Evolutionary conservation across 805 yeast species (phyloP), one percentile per base, ranked within the genome.

Genomic region (Ogataea glucozyma): DNA sequence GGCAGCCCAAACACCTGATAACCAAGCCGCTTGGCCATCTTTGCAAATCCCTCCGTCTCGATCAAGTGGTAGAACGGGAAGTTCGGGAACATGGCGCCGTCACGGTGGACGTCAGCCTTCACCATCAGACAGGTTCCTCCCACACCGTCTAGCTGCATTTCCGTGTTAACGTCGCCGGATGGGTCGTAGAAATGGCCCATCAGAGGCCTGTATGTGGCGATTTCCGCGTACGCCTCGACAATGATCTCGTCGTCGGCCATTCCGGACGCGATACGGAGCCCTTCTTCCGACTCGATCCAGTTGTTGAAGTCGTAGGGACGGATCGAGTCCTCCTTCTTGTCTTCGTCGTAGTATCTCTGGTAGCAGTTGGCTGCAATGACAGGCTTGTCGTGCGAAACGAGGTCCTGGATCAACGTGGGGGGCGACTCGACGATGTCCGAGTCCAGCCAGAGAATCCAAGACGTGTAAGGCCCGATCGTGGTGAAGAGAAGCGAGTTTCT

Each of bases 51-150:
- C 68, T 93, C 99, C 8, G 97, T 90, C 71, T 93, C 99, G 51
- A 93, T 89, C 64, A 93, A 75, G 64, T 93, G 96, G 64, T 91
- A 90, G 73, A 93, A 93, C 47, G 99, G 93, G 79, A 93, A 93
- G 38, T 95, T 87, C 13, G 99, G 99, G 79, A 93, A 93, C 97
- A 93, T 91, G 42, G 98, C 98, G 39, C 99, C 99, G 65, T 93
- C 99, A 63, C 99, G 78, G 67, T 93, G 99, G 41, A 93, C 99
- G 54, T 90, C 97, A 9, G 97, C 96, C 61, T 91, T 88, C 22
- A 93, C 99, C 67, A 93, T 64, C 23, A 95, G 82, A 31, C 97
- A 95, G 17, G 97, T 96, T 49, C 97, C 98, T 41, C 99, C 99
- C 44, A 93, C 98, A 62, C 99, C 99, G 64, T 93, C 98, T 46